phyloP scores from a whole-genome alignment of 768 basidiomycete genomes.

The Suillus alpinus region DNA sequence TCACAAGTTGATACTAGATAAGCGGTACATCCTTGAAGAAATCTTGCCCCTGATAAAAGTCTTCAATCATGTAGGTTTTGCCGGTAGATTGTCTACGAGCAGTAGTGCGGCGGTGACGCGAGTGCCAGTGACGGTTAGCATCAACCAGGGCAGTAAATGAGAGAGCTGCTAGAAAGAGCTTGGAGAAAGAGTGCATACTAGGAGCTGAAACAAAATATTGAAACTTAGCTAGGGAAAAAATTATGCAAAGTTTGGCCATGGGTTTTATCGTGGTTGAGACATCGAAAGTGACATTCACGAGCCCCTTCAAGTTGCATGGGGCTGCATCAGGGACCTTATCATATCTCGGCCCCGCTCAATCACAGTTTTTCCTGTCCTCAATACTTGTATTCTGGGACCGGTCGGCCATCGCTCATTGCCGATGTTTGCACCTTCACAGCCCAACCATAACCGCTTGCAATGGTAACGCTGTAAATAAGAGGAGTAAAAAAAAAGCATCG shows the following conservation, averaged over 20 bases:
- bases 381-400: no score
- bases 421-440: no score
- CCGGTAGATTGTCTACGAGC: constrained; percentile 17
- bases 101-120: constrained; percentile 26
- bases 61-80: constrained; percentile 34
- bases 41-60: constrained; percentile 46
- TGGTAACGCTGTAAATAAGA: no score
- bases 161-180: constrained; percentile 28
- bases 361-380: no score
- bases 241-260: neutral
- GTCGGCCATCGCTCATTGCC: no score
- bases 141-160: constrained; percentile 36
- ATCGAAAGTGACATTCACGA: neutral
- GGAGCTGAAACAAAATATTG: neutral
- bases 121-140: constrained; percentile 23
- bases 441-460: no score
- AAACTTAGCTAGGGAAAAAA: neutral
- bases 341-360: neutral
- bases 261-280: neutral
- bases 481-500: no score
- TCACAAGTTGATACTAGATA: neutral
- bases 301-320: neutral
- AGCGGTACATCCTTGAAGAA: constrained; percentile 55
- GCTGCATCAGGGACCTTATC: neutral
- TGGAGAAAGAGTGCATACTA: constrained; percentile 33